These are phyloP conservation scores for Chytriomyces sp. DNA, from an alignment of 192 early-diverging fungal genomes.

Conservation along the genomic window DNA sequence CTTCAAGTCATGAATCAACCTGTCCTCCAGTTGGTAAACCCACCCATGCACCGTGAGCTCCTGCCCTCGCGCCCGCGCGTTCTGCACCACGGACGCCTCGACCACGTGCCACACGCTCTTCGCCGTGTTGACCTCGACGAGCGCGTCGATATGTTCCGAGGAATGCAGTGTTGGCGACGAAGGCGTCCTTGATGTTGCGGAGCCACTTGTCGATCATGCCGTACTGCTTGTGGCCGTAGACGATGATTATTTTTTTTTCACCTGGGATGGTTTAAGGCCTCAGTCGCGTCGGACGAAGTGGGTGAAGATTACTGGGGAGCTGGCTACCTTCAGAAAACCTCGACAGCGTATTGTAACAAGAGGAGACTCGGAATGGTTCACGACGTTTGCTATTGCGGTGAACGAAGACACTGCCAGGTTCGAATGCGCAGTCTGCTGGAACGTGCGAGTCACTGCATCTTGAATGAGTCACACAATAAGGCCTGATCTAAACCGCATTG, in stretches of 20 bases:
- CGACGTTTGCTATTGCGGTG: constrained; percentile 97
- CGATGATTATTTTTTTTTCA: constrained; percentile 92
- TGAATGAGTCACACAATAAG: neutral
- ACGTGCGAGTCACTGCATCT: constrained; percentile 91
- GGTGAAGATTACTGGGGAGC: no score
- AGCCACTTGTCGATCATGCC: constrained; percentile 51
- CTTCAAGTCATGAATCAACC: constrained; percentile 21
- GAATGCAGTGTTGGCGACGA: constrained; percentile 17
- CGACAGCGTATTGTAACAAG: constrained; percentile 93
- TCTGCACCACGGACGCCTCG: constrained; percentile 82
- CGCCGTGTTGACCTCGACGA: constrained; percentile 75
- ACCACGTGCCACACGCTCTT: constrained; percentile 73
- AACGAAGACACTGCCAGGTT: constrained; percentile 90
- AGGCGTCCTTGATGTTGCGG: constrained; percentile 42
- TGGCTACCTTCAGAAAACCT: constrained; percentile 82
- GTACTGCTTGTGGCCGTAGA: constrained; percentile 71
- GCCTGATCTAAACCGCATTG: neutral
- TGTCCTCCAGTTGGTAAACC: constrained; percentile 48
- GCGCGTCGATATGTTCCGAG: constrained; percentile 21
- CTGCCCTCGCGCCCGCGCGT: constrained; percentile 80
- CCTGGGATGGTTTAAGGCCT: no score
- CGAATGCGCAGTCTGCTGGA: constrained; percentile 66
- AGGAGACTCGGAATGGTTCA: constrained; percentile 79
- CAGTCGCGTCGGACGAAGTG: no score
- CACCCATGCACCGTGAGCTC: constrained; percentile 62